Evolutionary conservation across 768 basidiomycete species (phyloP).

Genomic region (Lentinula lateritia): DNA sequence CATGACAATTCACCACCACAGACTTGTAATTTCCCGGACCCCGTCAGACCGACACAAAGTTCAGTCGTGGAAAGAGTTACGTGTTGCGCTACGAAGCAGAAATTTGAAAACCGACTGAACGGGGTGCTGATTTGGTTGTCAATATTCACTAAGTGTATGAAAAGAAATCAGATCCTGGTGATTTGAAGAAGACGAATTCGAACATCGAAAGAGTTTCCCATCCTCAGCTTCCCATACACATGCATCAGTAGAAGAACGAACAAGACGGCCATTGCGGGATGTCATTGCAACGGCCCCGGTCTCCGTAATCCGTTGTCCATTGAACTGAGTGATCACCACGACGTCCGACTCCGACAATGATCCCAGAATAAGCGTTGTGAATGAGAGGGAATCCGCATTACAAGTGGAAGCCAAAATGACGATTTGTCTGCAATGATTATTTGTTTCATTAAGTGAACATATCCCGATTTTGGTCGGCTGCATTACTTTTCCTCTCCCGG

Average conservation of each 20-base stretch:
- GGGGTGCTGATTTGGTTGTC: slow-evolving; percentile 13
- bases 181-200: slow-evolving; percentile 7
- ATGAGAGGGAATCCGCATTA: slow-evolving; percentile 6
- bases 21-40: slow-evolving; percentile 60
- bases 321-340: slow-evolving; percentile 21
- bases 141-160: slow-evolving; percentile 13
- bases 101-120: neutral
- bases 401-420: slow-evolving; percentile 7
- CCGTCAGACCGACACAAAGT: slow-evolving; percentile 60
- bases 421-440: slow-evolving; percentile 28
- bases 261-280: slow-evolving; percentile 41
- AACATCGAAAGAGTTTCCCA: slow-evolving; percentile 48
- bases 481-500: slow-evolving; percentile 55
- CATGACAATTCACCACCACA: slow-evolving; percentile 21
- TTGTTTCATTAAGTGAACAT: slow-evolving; percentile 14
- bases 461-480: slow-evolving; percentile 42
- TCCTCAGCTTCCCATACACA: slow-evolving; percentile 36
- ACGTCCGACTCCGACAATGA: slow-evolving; percentile 27
- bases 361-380: slow-evolving; percentile 34
- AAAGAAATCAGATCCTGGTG: neutral
- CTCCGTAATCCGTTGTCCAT: slow-evolving; percentile 12
- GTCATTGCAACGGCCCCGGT: slow-evolving; percentile 7
- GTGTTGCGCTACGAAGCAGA: neutral
- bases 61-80: neutral
- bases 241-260: slow-evolving; percentile 22